A percentile compares a stretch with the other conserved stretches of the same genome.
These are phyloP conservation scores for Xylaria sp. DNA, from an alignment of 2,329 filamentous ascomycete species.

Conservation along the genomic window DNA sequence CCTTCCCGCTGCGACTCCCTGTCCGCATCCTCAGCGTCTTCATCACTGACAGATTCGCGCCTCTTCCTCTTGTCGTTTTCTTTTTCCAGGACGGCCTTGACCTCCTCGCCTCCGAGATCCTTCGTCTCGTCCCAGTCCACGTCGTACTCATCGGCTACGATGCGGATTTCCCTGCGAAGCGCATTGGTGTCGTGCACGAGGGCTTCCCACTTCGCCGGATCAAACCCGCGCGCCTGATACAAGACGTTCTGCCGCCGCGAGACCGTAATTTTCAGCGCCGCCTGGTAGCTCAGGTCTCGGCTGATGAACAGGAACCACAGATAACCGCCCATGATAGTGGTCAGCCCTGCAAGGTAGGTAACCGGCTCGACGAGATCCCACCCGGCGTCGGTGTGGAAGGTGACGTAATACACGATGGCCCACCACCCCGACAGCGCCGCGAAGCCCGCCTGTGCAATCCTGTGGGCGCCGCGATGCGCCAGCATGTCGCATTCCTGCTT, in stretches of 20 bases:
- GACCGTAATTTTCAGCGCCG: slow-evolving; percentile 88
- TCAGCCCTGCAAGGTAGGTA: slow-evolving; percentile 88
- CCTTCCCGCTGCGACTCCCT: slow-evolving; percentile 47
- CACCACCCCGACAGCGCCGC: slow-evolving; percentile 80
- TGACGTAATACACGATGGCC: slow-evolving; percentile 80
- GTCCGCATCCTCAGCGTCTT: slow-evolving; percentile 52
- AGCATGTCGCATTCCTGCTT: slow-evolving; percentile 84
- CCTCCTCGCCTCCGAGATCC: slow-evolving; percentile 77
- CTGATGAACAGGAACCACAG: slow-evolving; percentile 95
- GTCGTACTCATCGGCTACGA: slow-evolving; percentile 86
- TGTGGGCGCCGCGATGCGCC: slow-evolving; percentile 80
- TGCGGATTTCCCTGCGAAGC: slow-evolving; percentile 81
- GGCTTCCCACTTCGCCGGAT: slow-evolving; percentile 79
- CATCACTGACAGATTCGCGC: slow-evolving; percentile 55
- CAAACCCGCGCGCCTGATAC: slow-evolving; percentile 80
- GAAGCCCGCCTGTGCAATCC: slow-evolving; percentile 83
- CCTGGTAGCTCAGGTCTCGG: slow-evolving; percentile 86
- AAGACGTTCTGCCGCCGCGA: slow-evolving; percentile 79
- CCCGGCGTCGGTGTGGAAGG: slow-evolving; percentile 78
- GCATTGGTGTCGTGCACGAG: slow-evolving; percentile 83
- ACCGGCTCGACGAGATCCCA: slow-evolving; percentile 94
- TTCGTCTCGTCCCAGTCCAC: slow-evolving; percentile 85
- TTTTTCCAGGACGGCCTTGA: slow-evolving; percentile 66
- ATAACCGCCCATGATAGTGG: slow-evolving; percentile 88
- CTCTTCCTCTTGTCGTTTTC: slow-evolving; percentile 57